These are phyloP conservation scores for Emericellopsis cladophorae DNA, from an alignment of 2,329 filamentous ascomycete species.

Conservation along the genomic window DNA sequence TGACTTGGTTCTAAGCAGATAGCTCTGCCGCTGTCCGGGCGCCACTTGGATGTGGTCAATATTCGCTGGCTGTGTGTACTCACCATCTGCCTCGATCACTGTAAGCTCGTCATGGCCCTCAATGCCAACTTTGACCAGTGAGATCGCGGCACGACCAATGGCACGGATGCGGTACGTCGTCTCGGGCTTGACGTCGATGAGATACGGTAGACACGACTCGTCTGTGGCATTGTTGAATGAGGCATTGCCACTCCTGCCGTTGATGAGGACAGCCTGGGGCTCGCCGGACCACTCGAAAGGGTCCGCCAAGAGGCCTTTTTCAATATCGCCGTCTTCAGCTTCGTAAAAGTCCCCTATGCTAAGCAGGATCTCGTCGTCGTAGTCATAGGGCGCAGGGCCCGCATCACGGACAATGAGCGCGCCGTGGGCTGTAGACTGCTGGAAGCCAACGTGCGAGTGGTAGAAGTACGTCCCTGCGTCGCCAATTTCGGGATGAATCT, in stretches of 20 bases:
- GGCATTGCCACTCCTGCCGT: conserved; percentile 5
- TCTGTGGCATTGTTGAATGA: background rate
- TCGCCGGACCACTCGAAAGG: conserved; percentile 49
- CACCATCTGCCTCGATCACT: conserved; percentile 48
- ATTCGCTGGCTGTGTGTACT: conserved; percentile 33
- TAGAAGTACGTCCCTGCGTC: conserved; percentile 56
- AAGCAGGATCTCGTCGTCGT: conserved; percentile 48
- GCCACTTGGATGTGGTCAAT: conserved; percentile 40
- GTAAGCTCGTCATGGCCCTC: conserved; percentile 42
- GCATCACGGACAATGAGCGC: conserved; percentile 44
- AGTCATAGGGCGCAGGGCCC: conserved; percentile 35
- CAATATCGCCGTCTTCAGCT: conserved; percentile 37
- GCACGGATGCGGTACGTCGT: conserved; percentile 50
- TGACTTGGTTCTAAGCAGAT: conserved; percentile 40
- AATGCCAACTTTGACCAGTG: conserved; percentile 38
- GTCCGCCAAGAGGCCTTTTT: conserved; percentile 29
- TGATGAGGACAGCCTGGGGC: conserved; percentile 19
- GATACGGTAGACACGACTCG: conserved; percentile 26
- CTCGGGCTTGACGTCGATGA: conserved; percentile 45
- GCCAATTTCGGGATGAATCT: conserved; percentile 36
- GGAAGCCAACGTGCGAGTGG: conserved; percentile 53
- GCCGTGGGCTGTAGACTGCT: conserved; percentile 44
- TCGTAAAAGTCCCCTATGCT: conserved; percentile 44
- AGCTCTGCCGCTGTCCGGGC: conserved; percentile 47
- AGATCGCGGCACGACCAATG: conserved; percentile 43